Evolutionary conservation across 495 filamentous ascomycete genomes (phyloP).

Genomic region (Letharia columbiana): DNA sequence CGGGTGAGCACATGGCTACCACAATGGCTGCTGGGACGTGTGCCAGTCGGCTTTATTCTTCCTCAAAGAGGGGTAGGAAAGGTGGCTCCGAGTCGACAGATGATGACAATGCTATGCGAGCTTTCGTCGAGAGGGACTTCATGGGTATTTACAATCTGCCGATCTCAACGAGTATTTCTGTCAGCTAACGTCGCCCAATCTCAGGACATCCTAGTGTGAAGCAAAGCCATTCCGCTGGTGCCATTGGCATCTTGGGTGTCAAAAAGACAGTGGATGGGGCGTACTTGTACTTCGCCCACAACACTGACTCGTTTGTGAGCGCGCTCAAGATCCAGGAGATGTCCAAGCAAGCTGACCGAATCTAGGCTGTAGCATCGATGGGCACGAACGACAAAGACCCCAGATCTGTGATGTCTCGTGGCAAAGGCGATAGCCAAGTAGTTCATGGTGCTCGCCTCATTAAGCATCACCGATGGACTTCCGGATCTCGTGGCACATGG

Average conservation of each 20-base stretch:
- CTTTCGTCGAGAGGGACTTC: constrained; percentile 71
- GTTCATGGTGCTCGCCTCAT: constrained; percentile 22
- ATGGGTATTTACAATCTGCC: constrained; percentile 42
- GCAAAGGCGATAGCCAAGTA: constrained; percentile 28
- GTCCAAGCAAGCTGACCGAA: constrained; percentile 28
- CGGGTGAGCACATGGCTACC: constrained; percentile 94
- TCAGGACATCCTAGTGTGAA: constrained; percentile 67
- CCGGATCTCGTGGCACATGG: constrained; percentile 18
- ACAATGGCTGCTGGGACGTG: constrained; percentile 74
- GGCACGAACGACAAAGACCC: constrained; percentile 61
- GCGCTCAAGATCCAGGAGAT: neutral
- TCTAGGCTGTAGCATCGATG: constrained; percentile 75
- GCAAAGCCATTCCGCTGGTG: constrained; percentile 59
- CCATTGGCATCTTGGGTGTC: constrained; percentile 75
- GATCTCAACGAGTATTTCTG: neutral
- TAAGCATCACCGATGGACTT: constrained; percentile 19
- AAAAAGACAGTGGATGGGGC: constrained; percentile 66
- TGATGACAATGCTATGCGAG: constrained; percentile 63
- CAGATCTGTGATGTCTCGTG: constrained; percentile 75
- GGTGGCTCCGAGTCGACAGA: constrained; percentile 54
- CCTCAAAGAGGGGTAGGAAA: constrained; percentile 46
- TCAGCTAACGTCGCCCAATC: constrained; percentile 22
- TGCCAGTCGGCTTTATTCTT: constrained; percentile 65
- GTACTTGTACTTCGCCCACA: constrained; percentile 81
- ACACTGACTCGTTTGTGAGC: constrained; percentile 78